These are phyloP conservation scores for Calonectria pauciramosa DNA, from an alignment of 2,329 filamentous ascomycete species.

Conservation along the genomic window DNA sequence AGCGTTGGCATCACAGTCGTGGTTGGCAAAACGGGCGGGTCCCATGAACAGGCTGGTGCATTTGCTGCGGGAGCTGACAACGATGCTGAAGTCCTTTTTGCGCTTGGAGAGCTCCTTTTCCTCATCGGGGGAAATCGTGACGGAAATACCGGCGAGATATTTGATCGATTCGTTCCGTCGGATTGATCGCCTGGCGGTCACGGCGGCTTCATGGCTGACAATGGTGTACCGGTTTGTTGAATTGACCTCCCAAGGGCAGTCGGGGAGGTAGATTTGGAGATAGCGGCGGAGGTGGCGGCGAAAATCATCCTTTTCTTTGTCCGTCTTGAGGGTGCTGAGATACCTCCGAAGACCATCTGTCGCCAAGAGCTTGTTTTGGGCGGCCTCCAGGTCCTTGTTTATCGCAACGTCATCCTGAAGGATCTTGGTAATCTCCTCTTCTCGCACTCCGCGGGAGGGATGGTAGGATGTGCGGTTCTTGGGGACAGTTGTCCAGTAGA, in stretches of 20 bases:
- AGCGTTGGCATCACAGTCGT: slow-evolving; percentile 95
- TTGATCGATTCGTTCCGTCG: slow-evolving; percentile 88
- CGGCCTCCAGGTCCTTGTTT: slow-evolving; percentile 77
- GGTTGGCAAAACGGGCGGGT: slow-evolving; percentile 95
- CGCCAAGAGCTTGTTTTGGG: slow-evolving; percentile 79
- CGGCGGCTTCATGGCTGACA: slow-evolving; percentile 86
- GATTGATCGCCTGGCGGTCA: slow-evolving; percentile 85
- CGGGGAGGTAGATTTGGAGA: slow-evolving; percentile 90
- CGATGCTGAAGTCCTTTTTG: slow-evolving; percentile 96
- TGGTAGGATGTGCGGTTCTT: slow-evolving; percentile 93
- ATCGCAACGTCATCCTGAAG: slow-evolving; percentile 78
- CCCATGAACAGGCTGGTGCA: slow-evolving; percentile 93
- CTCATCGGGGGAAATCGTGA: slow-evolving; percentile 92
- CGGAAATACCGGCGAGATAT: slow-evolving; percentile 91
- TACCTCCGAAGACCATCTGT: slow-evolving; percentile 83
- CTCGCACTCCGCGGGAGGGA: slow-evolving; percentile 82
- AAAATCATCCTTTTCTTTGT: slow-evolving; percentile 90
- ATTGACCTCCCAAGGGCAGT: slow-evolving; percentile 92
- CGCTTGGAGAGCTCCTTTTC: slow-evolving; percentile 84
- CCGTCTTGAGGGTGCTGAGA: slow-evolving; percentile 74
- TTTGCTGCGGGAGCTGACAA: slow-evolving; percentile 93
- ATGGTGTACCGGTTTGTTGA: slow-evolving; percentile 97
- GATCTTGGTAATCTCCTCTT: slow-evolving; percentile 72
- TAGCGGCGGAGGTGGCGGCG: slow-evolving; percentile 89
- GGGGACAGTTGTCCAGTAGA: slow-evolving; percentile 96